Conservation (phyloP, 1,284 basidiomycete species). For the Tilletia walkeri region DNA sequence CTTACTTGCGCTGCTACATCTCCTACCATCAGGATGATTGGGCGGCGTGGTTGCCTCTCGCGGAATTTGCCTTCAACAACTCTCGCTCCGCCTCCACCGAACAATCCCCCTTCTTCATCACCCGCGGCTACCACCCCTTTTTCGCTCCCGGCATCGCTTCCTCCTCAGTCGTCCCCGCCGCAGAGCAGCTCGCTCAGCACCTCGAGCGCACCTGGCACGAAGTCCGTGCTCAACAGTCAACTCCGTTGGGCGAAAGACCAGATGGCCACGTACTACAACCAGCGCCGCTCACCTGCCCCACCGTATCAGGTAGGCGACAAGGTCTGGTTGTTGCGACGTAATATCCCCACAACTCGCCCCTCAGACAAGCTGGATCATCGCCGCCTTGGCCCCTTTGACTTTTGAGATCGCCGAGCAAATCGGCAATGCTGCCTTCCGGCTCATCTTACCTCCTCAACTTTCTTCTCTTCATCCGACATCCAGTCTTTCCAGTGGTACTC, state of each 20-base stretch:
- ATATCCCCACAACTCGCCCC: background rate
- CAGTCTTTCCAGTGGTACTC: conserved; percentile 2
- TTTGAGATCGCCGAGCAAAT: conserved; percentile 12
- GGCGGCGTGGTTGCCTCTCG: conserved; percentile 15
- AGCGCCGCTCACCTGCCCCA: background rate
- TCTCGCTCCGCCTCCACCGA: conserved; percentile 8
- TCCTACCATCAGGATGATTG: conserved; percentile 29
- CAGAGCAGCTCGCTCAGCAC: background rate
- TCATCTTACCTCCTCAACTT: background rate
- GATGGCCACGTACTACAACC: background rate
- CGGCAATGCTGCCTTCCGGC: background rate
- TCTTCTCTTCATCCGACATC: background rate
- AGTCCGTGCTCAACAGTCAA: too few relatives aligned
- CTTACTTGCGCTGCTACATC: conserved; percentile 39
- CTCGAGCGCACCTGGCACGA: background rate
- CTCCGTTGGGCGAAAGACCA: too few relatives aligned
- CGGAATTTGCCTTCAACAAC: conserved; percentile 21
- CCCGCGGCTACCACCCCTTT: conserved; percentile 7
- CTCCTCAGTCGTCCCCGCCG: background rate
- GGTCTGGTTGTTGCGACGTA: background rate
- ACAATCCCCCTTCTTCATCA: conserved; percentile 19
- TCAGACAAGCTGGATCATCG: conserved; percentile 11
- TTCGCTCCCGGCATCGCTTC: conserved; percentile 7
- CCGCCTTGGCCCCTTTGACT: conserved; percentile 7
- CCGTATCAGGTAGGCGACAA: background rate